Evolutionary conservation across 2,329 filamentous ascomycete species (phyloP).

Genomic region (Arthrobotrys megalospora): DNA sequence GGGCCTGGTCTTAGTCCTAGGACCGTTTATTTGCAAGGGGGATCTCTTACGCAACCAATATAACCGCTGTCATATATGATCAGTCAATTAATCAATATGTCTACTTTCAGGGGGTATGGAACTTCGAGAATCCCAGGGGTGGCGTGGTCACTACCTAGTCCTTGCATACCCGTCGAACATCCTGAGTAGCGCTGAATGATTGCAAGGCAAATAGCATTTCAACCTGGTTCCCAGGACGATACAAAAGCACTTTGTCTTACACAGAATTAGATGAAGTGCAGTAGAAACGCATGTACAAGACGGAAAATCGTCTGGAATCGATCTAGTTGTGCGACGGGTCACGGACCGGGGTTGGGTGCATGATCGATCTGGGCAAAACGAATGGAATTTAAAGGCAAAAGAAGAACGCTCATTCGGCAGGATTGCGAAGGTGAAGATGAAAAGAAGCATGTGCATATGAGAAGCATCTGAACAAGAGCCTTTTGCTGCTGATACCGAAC

Average conservation of each 20-base stretch:
- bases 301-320: neutral
- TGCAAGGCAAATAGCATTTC: no score
- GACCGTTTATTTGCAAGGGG: no score
- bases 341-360: neutral
- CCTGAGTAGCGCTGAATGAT: no score
- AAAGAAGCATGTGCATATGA: constrained; percentile 8
- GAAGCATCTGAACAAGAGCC: neutral
- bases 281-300: neutral
- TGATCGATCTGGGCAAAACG: neutral
- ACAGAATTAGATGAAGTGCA: neutral
- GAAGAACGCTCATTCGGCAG: neutral
- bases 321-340: neutral
- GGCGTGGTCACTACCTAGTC: no score
- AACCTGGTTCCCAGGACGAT: neutral
- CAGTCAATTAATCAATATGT: no score
- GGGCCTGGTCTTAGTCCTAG: no score
- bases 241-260: neutral
- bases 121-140: no score
- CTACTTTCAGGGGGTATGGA: no score
- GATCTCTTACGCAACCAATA: no score
- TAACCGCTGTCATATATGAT: no score
- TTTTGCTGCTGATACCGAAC: constrained; percentile 49
- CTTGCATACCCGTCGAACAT: no score
- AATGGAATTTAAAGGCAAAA: neutral
- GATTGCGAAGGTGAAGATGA: neutral